phyloP scores from a whole-genome alignment of 139 green algal genomes.

The Chlorella sp. region DNA sequence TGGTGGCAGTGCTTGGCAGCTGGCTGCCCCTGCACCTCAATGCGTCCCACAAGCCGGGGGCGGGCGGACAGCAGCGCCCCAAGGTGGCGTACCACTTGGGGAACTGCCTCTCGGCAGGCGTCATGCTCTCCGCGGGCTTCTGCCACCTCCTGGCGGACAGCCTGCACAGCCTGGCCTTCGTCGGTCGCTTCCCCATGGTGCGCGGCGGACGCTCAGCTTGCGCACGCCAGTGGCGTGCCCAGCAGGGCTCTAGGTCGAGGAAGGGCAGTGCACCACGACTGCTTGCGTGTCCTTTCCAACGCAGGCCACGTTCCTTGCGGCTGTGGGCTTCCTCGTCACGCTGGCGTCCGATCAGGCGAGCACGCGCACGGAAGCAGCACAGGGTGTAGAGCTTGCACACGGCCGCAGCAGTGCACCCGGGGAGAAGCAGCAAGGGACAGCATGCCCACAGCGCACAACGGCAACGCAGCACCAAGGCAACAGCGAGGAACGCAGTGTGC shows the following conservation, averaged over 20 bases:
- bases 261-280: background rate
- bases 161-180: constrained; percentile 26
- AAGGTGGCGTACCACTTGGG: constrained; percentile 60
- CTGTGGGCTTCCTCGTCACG: constrained; percentile 38
- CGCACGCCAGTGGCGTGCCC: too few relatives aligned
- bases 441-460: too few relatives aligned
- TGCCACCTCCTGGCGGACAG: constrained; percentile 60
- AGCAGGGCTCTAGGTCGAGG: too few relatives aligned
- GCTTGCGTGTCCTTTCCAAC: background rate
- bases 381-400: too few relatives aligned
- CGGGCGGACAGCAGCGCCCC: background rate
- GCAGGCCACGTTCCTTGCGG: constrained; percentile 34
- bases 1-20: constrained; percentile 16
- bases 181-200: constrained; percentile 31
- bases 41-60: background rate
- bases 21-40: constrained; percentile 33
- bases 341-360: constrained; percentile 33
- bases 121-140: constrained; percentile 74
- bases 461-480: too few relatives aligned
- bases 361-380: too few relatives aligned
- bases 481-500: too few relatives aligned
- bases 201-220: too few relatives aligned
- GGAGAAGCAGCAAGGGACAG: too few relatives aligned
- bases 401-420: too few relatives aligned
- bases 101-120: constrained; percentile 64